phyloP scores from a whole-genome alignment of 2,329 filamentous ascomycete genomes.

The Paradendryphiella salina region DNA sequence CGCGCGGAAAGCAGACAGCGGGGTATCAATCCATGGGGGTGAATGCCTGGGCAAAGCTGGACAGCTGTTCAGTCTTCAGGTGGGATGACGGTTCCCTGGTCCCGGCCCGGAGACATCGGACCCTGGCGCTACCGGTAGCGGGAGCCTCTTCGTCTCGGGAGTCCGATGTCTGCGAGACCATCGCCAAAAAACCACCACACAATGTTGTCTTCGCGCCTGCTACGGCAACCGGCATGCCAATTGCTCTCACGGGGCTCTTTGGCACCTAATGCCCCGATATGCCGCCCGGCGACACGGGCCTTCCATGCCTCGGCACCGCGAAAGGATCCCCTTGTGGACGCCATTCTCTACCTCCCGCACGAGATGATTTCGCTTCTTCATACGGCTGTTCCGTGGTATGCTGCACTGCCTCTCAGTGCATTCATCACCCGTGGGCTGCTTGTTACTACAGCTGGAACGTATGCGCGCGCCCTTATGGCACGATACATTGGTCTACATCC shows the following conservation, averaged over 20 bases:
- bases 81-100: slow-evolving; percentile 34
- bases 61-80: slow-evolving; percentile 27
- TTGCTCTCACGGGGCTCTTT: slow-evolving; percentile 21
- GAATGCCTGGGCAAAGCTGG: slow-evolving; percentile 15
- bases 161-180: slow-evolving; percentile 13
- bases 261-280: background rate
- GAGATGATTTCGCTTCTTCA: slow-evolving; percentile 57
- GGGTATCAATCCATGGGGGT: slow-evolving; percentile 14
- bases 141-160: slow-evolving; percentile 20
- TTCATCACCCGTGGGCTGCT: slow-evolving; percentile 55
- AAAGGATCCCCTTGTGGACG: slow-evolving; percentile 47
- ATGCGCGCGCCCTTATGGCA: slow-evolving; percentile 45
- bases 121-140: slow-evolving; percentile 17
- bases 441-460: slow-evolving; percentile 53
- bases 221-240: slow-evolving; percentile 32
- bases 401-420: slow-evolving; percentile 59
- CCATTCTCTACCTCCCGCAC: slow-evolving; percentile 51
- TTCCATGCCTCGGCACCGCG: slow-evolving; percentile 56
- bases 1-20: slow-evolving; percentile 6
- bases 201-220: slow-evolving; percentile 32
- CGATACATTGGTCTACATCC: slow-evolving; percentile 52
- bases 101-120: slow-evolving; percentile 26
- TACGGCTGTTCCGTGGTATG: slow-evolving; percentile 58
- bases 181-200: slow-evolving; percentile 11
- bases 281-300: slow-evolving; percentile 37